Evolutionary conservation across 495 filamentous ascomycete species (phyloP), one percentile per base, ranked within the genome.

Genomic region (Aspergillus kassunensis): DNA sequence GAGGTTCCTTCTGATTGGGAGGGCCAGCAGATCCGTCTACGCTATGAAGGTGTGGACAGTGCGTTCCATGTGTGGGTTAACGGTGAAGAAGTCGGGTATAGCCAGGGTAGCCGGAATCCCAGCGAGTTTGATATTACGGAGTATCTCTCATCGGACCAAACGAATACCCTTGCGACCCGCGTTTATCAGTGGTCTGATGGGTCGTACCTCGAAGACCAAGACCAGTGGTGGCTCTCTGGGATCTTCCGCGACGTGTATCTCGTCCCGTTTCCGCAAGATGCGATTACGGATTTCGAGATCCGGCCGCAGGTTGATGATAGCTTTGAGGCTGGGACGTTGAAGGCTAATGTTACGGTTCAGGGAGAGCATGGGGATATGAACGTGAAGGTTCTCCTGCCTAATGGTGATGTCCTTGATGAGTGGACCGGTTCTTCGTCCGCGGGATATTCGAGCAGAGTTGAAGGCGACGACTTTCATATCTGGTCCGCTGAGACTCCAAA

Each of bases 131-230:
- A 51, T 21, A 44, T 56, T 8, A 56, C 51, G 1, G 54, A 47
- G 8, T 79, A 82, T 60, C 71, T 75, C 20, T 78, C 77, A 54
- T 76, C n/a, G 19, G 34, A 34, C 12, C 8, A 10, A 0, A 27
- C 23, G 3, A 56, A 56, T 20, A 45, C 39, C 1, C 31, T 56
- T 15, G 33, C 40, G 7, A 43, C 44, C 1, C 33, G 46, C 8
- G 54, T 56, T 0, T 56, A 56, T 30, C 54, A 51, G 34, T 56
- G 43, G 33, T 51, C 31, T 21, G 54, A 56, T 31, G 54, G 54
- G 11, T 51, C 54, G 2, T 56, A 51, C 20, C 34, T 56, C 5
- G 54, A 56, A n/a, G 54, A 50, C 24, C 54, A 56, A 24, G 54
- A 56, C 21, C 54, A 56, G 27, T 56, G 54, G 54, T 46, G 54